Evolutionary conservation across 73 alveolate species (phyloP).

Genomic region (Stentor roeselii): DNA sequence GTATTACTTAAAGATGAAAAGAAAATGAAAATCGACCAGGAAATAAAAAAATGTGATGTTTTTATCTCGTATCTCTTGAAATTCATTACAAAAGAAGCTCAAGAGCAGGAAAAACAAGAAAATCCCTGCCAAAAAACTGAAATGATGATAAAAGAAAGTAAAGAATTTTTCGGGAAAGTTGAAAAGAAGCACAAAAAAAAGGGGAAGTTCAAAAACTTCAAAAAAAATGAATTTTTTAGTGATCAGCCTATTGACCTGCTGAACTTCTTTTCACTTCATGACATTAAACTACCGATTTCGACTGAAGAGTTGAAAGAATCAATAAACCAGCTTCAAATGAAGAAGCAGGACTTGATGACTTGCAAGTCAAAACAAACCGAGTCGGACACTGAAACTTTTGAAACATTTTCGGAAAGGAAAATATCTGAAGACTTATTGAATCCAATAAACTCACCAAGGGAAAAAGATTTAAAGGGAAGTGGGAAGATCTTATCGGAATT

Average conservation of each 20-base stretch:
- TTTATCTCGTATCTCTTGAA: not conserved
- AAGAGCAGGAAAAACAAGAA: slow-evolving; percentile 24
- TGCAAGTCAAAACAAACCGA: no score
- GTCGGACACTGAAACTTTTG: no score
- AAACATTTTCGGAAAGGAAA: no score
- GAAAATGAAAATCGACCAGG: slow-evolving; percentile 13
- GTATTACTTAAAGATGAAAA: not conserved
- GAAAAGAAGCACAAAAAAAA: not conserved
- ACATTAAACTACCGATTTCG: not conserved
- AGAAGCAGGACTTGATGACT: no score
- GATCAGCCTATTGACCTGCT: not conserved
- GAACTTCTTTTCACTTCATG: not conserved
- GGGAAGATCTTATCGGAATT: no score
- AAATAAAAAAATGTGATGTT: slow-evolving; percentile 2
- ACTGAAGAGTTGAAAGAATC: no score
- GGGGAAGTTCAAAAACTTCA: not conserved
- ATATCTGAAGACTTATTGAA: no score
- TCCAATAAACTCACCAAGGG: no score
- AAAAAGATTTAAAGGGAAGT: no score
- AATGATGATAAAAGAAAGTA: not conserved
- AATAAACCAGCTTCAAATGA: no score
- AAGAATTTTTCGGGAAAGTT: not conserved
- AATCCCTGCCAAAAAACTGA: slow-evolving; percentile 5
- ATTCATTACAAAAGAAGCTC: not conserved
- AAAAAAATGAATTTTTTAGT: not conserved